These are phyloP conservation scores for Pseudozyma tsukubaensis DNA, from an alignment of 1,284 basidiomycete genomes.

Conservation along the genomic window DNA sequence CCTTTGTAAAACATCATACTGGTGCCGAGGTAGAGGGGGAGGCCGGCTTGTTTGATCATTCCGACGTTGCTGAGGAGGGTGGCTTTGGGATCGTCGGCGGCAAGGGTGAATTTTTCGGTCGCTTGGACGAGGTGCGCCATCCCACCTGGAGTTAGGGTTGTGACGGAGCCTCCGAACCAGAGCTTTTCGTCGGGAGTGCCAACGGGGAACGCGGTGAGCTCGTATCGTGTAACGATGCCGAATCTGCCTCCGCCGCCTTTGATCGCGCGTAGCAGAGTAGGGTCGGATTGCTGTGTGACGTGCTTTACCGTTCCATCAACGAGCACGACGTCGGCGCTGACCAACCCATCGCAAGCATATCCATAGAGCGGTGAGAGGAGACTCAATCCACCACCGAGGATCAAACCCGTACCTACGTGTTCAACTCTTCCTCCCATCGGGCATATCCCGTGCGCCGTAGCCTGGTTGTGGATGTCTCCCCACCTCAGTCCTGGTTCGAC, in stretches of 20 bases:
- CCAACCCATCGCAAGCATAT: slow-evolving; percentile 43
- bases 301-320: slow-evolving; percentile 19
- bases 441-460: slow-evolving; percentile 17
- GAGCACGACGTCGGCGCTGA: slow-evolving; percentile 27
- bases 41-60: slow-evolving; percentile 19
- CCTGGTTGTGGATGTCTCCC: slow-evolving; percentile 35
- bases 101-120: slow-evolving; percentile 27
- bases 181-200: slow-evolving; percentile 20
- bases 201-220: slow-evolving; percentile 18
- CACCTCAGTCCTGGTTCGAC: slow-evolving; percentile 43
- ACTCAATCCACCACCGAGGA: slow-evolving; percentile 50
- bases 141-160: slow-evolving; percentile 1
- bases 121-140: slow-evolving; percentile 17
- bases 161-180: slow-evolving; percentile 39
- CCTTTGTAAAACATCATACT: slow-evolving; percentile 34
- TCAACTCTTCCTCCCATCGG: slow-evolving; percentile 44
- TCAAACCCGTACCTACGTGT: slow-evolving; percentile 48
- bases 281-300: slow-evolving; percentile 11
- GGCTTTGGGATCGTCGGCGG: slow-evolving; percentile 27
- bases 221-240: slow-evolving; percentile 53
- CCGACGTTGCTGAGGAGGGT: slow-evolving; percentile 32
- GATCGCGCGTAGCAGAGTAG: slow-evolving; percentile 34
- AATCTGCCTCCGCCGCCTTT: slow-evolving; percentile 52
- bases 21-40: slow-evolving; percentile 12
- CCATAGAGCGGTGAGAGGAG: slow-evolving; percentile 38